phyloP scores from a whole-genome alignment of 2,329 filamentous ascomycete genomes.

The Aspergillus awamori region DNA sequence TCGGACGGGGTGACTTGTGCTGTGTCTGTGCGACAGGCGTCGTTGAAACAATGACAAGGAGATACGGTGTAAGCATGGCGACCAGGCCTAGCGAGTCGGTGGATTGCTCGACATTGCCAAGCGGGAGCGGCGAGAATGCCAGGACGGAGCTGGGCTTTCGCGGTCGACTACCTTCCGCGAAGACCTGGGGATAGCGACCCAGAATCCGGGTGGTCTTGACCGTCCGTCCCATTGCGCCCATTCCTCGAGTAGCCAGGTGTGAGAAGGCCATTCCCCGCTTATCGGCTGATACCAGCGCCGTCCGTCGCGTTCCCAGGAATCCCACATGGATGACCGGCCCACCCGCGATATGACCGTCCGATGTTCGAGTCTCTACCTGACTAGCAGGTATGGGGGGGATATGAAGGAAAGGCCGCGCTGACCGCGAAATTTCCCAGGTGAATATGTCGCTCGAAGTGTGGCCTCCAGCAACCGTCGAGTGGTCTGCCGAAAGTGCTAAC shows the following conservation, averaged over 20 bases:
- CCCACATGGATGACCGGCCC: slow-evolving; percentile 86
- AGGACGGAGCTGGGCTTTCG: slow-evolving; percentile 93
- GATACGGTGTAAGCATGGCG: slow-evolving; percentile 91
- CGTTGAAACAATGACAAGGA: slow-evolving; percentile 95
- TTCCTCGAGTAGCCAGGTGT: slow-evolving; percentile 87
- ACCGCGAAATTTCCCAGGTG: slow-evolving; percentile 87
- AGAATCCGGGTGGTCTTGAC: slow-evolving; percentile 90
- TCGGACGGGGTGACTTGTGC: slow-evolving; percentile 87
- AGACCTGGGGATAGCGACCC: slow-evolving; percentile 79
- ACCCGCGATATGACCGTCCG: slow-evolving; percentile 80
- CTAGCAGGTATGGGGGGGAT: slow-evolving; percentile 75
- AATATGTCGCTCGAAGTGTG: slow-evolving; percentile 91
- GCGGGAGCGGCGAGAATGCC: slow-evolving; percentile 83
- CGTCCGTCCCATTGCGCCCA: slow-evolving; percentile 79
- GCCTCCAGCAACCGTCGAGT: slow-evolving; percentile 86
- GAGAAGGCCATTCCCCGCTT: slow-evolving; percentile 97
- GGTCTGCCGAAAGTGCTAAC: slow-evolving; percentile 88
- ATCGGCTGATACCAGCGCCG: slow-evolving; percentile 92
- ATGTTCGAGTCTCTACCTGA: slow-evolving; percentile 65
- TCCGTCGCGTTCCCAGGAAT: slow-evolving; percentile 90
- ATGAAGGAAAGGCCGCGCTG: slow-evolving; percentile 84
- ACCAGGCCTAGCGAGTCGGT: slow-evolving; percentile 89
- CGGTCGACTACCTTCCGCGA: slow-evolving; percentile 63
- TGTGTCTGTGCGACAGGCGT: slow-evolving; percentile 96
- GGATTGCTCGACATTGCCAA: slow-evolving; percentile 89